Conservation (phyloP, 768 basidiomycete species). For the Calocera viscosa region DNA sequence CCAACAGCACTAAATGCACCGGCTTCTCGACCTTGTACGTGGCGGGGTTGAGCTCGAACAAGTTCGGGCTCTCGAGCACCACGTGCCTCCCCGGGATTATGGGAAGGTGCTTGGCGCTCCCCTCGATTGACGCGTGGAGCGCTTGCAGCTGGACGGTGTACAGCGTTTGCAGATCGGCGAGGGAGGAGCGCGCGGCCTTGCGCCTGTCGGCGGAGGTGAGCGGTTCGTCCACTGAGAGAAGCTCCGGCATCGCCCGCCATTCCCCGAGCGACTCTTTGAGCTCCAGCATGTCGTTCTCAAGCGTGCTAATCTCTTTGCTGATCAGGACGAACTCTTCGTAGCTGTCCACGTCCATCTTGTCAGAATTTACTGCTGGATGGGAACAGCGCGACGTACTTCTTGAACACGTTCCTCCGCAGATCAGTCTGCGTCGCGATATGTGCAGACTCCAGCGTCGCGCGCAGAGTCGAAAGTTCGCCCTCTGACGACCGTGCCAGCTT, state of each 20-base stretch:
- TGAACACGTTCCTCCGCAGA: constrained; percentile 85
- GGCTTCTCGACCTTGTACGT: constrained; percentile 85
- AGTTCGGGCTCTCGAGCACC: constrained; percentile 69
- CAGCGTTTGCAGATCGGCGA: constrained; percentile 87
- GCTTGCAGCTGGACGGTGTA: constrained; percentile 92
- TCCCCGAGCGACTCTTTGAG: constrained; percentile 88
- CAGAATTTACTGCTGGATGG: background rate
- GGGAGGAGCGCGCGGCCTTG: constrained; percentile 67
- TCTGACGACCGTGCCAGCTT: constrained; percentile 84
- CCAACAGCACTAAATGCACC: constrained; percentile 80
- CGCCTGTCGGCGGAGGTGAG: constrained; percentile 34
- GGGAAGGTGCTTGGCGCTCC: constrained; percentile 89
- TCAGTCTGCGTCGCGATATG: constrained; percentile 66
- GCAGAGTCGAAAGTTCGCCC: constrained; percentile 60
- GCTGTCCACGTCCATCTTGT: constrained; percentile 32
- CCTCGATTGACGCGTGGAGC: constrained; percentile 80
- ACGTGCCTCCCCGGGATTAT: constrained; percentile 85
- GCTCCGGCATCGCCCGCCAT: constrained; percentile 90
- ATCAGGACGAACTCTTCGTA: constrained; percentile 95
- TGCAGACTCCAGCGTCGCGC: constrained; percentile 57
- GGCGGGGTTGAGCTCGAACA: constrained; percentile 77
- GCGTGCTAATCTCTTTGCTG: constrained; percentile 89
- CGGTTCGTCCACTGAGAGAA: constrained; percentile 32
- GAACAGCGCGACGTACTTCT: constrained; percentile 48
- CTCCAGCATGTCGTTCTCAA: constrained; percentile 96